These are phyloP conservation scores for Pistacia integerrima DNA, from an alignment of 345 rosid species.

Conservation along the genomic window DNA sequence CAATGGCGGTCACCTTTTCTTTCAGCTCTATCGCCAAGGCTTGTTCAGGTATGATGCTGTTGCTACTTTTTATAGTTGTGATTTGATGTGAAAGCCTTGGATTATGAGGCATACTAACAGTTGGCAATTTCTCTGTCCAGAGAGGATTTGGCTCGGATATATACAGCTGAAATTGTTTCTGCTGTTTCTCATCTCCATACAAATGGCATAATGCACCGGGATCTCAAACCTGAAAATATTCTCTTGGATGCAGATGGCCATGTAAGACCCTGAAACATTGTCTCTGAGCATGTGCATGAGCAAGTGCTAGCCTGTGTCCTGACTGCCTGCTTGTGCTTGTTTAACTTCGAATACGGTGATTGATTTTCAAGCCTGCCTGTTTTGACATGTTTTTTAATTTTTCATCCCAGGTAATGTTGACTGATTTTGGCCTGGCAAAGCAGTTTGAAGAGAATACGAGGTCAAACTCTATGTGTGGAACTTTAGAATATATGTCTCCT, in stretches of 20 bases:
- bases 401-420: conserved; percentile 42
- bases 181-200: conserved; percentile 46
- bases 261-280: conserved; percentile 24
- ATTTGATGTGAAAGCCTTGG: not conserved
- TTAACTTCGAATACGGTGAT: not conserved
- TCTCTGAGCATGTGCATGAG: not conserved
- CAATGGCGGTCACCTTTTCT: conserved; percentile 52
- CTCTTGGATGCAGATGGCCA: conserved; percentile 44
- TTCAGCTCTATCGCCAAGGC: conserved; percentile 53
- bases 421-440: conserved; percentile 58
- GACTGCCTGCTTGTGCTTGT: not conserved
- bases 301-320: not conserved
- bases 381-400: not conserved
- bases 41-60: conserved; percentile 41
- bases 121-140: conserved; percentile 8
- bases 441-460: conserved; percentile 45
- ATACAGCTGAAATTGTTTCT: conserved; percentile 53
- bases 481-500: conserved; percentile 56
- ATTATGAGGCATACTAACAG: not conserved
- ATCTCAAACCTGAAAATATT: conserved; percentile 51
- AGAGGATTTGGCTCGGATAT: conserved; percentile 49
- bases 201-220: conserved; percentile 50
- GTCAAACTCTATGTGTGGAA: conserved; percentile 58
- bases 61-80: conserved; percentile 1
- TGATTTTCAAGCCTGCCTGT: not conserved